These are phyloP conservation scores for Deinandra increscens DNA, from an alignment of 129 eudicot species.

Conservation along the genomic window DNA sequence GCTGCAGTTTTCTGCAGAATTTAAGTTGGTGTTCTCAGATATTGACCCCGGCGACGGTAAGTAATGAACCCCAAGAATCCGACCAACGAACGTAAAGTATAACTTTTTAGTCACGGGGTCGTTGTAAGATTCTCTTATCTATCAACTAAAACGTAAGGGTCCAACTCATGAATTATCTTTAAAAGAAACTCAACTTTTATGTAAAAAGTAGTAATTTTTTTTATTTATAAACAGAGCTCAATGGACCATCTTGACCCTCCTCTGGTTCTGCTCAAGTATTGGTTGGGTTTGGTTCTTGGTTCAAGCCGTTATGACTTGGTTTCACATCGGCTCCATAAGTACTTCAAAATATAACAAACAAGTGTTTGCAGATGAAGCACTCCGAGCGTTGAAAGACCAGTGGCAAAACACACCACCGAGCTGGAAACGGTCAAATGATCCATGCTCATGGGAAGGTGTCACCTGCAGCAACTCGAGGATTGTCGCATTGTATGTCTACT, in stretches of 20 bases:
- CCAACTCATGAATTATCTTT: too few relatives aligned
- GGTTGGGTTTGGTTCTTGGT: not conserved
- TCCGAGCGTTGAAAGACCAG: conserved; percentile 67
- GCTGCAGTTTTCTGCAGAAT: conserved; percentile 13
- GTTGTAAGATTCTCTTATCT: too few relatives aligned
- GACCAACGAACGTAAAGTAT: too few relatives aligned
- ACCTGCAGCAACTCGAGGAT: conserved; percentile 71
- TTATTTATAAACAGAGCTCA: too few relatives aligned
- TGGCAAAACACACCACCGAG: conserved; percentile 90
- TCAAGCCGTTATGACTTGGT: not conserved
- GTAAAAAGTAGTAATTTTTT: too few relatives aligned
- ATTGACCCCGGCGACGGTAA: conserved; percentile 28
- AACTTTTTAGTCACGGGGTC: too few relatives aligned
- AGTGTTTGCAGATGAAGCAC: conserved; percentile 57
- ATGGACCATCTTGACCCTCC: too few relatives aligned
- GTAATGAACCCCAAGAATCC: not conserved
- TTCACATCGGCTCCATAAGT: too few relatives aligned
- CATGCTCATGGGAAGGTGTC: conserved; percentile 98
- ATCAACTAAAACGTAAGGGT: too few relatives aligned
- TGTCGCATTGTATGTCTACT: conserved; percentile 28
- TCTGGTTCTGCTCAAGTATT: too few relatives aligned
- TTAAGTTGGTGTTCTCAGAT: conserved; percentile 23
- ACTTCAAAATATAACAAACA: not conserved
- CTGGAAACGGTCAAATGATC: conserved; percentile 77
- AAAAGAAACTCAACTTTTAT: too few relatives aligned